Percentiles rank a stretch among this genome's conserved stretches.
Conservation (phyloP, 2,329 filamentous ascomycete species). For the Helicocarpus griseus region DNA sequence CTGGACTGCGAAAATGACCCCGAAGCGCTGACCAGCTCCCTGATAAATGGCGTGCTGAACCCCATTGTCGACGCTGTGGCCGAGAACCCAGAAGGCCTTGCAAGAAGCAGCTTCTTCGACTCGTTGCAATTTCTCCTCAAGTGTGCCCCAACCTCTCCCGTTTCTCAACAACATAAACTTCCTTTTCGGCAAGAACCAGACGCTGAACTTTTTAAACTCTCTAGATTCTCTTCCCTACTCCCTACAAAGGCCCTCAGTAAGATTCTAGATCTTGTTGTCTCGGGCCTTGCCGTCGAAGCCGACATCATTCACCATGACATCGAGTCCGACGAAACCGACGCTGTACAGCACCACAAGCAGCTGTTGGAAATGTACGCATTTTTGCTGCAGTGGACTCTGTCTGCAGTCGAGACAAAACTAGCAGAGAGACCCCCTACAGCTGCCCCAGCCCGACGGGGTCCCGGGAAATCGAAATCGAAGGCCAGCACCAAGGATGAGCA, state of each 20-base stretch:
- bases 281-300: conserved; percentile 73
- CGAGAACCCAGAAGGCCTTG: conserved; percentile 82
- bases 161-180: conserved; percentile 22
- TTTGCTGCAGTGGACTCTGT: conserved; percentile 87
- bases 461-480: conserved; percentile 66
- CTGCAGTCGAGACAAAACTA: conserved; percentile 86
- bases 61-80: conserved; percentile 87
- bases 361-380: conserved; percentile 91
- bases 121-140: conserved; percentile 93
- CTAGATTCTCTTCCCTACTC: conserved; percentile 71
- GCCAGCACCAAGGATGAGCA: conserved; percentile 57
- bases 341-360: conserved; percentile 76
- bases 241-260: conserved; percentile 80
- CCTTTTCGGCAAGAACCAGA: conserved; percentile 36
- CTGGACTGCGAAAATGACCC: conserved; percentile 89
- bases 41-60: conserved; percentile 81
- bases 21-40: conserved; percentile 64
- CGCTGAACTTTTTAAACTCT: conserved; percentile 54
- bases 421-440: conserved; percentile 75
- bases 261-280: conserved; percentile 82
- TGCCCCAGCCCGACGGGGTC: conserved; percentile 61
- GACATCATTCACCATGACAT: conserved; percentile 78
- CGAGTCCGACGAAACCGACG: conserved; percentile 84
- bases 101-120: conserved; percentile 70
- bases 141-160: conserved; percentile 58